Conservation (phyloP, 106 monocot species). For the Ottelia alismoides region DNA sequence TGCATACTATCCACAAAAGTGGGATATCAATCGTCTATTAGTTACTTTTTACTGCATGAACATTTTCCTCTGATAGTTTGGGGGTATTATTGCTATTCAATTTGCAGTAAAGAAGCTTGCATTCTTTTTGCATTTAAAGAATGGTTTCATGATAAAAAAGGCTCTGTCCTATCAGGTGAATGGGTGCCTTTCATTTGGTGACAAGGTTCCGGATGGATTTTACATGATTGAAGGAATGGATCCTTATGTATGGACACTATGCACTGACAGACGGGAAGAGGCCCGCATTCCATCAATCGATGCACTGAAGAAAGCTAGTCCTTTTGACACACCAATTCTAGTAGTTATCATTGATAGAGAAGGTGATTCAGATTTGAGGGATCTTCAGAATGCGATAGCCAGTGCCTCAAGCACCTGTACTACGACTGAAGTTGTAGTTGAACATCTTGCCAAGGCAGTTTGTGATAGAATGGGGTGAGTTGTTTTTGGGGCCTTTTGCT, state of each 20-base stretch:
- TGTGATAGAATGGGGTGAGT: constrained; percentile 79
- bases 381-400: constrained; percentile 33
- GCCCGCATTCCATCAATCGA: constrained; percentile 75
- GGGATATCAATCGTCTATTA: no score
- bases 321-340: constrained; percentile 57
- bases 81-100: no score
- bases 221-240: constrained; percentile 94
- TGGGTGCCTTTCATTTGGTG: constrained; percentile 70
- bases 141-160: no score
- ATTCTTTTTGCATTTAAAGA: no score
- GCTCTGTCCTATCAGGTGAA: no score
- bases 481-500: no score
- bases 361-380: constrained; percentile 48
- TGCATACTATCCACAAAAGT: no score
- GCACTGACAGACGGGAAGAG: constrained; percentile 69
- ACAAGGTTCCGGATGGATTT: constrained; percentile 87
- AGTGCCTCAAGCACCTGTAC: constrained; percentile 43
- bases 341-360: constrained; percentile 63
- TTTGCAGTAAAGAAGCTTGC: no score
- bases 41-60: no score
- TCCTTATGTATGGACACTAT: constrained; percentile 88
- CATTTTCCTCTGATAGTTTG: no score
- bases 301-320: constrained; percentile 41
- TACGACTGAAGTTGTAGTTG: constrained; percentile 53
- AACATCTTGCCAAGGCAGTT: constrained; percentile 80